A percentile compares a stretch with the other conserved stretches of the same genome.
Evolutionary conservation across 176 grass and related monocot genomes (phyloP).

Genomic region (Rhynchospora tenuis): DNA sequence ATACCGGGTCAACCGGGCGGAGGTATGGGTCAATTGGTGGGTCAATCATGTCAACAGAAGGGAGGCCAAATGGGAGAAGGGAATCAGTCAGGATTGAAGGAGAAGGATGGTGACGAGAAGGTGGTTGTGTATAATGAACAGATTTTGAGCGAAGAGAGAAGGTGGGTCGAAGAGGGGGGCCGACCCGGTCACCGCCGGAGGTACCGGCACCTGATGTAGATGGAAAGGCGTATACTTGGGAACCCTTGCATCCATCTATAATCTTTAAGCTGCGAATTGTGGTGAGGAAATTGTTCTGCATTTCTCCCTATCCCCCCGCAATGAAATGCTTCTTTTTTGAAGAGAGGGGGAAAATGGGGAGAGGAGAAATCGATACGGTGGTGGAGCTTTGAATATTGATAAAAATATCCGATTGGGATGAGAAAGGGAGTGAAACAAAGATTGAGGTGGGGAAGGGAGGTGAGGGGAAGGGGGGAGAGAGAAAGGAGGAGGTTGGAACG

Average conservation of each 20-base stretch:
- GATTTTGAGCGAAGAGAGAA: constrained; percentile 61
- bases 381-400: constrained; percentile 17
- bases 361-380: constrained; percentile 25
- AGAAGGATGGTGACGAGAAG: constrained; percentile 35
- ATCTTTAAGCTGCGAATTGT: constrained; percentile 87
- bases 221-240: constrained; percentile 57
- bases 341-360: constrained; percentile 12
- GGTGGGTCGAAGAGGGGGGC: constrained; percentile 33
- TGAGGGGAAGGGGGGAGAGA: background rate
- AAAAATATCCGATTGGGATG: background rate
- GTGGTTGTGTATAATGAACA: constrained; percentile 32
- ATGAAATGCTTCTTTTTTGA: background rate
- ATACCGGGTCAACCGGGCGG: constrained; percentile 66
- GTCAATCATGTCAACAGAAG: constrained; percentile 48
- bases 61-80: constrained; percentile 74
- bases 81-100: constrained; percentile 35
- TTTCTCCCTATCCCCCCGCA: background rate
- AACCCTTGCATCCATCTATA: constrained; percentile 78
- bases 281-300: constrained; percentile 95
- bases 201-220: constrained; percentile 32
- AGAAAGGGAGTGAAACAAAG: background rate
- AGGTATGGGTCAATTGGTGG: constrained; percentile 62
- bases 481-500: constrained; percentile 23
- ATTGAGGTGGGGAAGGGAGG: too few species aligned
- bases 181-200: constrained; percentile 23